These are phyloP conservation scores for Talaromyces sp. DNA, from an alignment of 2,329 filamentous ascomycete species.

Conservation along the genomic window DNA sequence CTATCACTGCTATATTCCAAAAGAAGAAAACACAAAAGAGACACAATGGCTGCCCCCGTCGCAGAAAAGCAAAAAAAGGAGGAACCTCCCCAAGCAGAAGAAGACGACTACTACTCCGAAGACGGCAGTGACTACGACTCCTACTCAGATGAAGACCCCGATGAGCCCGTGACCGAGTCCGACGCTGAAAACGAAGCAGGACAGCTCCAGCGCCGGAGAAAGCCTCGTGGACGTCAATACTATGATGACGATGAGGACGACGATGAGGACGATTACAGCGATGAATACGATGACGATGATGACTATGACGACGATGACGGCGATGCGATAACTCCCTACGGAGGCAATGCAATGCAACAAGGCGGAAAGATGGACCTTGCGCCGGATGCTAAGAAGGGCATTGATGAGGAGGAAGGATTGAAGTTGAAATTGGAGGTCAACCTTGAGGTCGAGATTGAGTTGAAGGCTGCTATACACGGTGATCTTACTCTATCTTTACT, in stretches of 20 bases:
- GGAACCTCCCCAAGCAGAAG: slow-evolving; percentile 1
- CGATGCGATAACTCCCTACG: slow-evolving; percentile 5
- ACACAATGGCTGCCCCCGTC: not conserved
- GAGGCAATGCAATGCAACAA: slow-evolving; percentile 2
- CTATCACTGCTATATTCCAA: not conserved
- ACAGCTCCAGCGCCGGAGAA: slow-evolving; percentile 10
- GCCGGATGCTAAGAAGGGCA: slow-evolving; percentile 6
- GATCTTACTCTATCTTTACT: slow-evolving; percentile 54
- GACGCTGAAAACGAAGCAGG: slow-evolving; percentile 8
- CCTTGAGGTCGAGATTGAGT: slow-evolving; percentile 56
- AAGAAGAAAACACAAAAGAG: not conserved
- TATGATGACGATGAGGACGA: slow-evolving; percentile 12
- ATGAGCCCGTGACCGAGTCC: slow-evolving; percentile 16
- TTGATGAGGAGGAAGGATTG: slow-evolving; percentile 28
- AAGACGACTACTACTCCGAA: slow-evolving; percentile 17
- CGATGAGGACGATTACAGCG: slow-evolving; percentile 11
- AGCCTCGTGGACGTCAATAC: slow-evolving; percentile 5
- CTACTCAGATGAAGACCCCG: slow-evolving; percentile 15
- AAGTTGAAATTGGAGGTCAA: slow-evolving; percentile 55
- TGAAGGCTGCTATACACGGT: slow-evolving; percentile 59
- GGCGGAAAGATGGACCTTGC: slow-evolving; percentile 12
- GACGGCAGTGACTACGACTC: slow-evolving; percentile 17
- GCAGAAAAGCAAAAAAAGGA: slow-evolving; percentile 14
- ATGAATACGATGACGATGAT: slow-evolving; percentile 13
- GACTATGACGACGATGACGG: not conserved